A percentile compares a stretch with the other conserved stretches of the same genome.
phyloP scores from a whole-genome alignment of 2,329 filamentous ascomycete species.

The Diplodia sapinea region DNA sequence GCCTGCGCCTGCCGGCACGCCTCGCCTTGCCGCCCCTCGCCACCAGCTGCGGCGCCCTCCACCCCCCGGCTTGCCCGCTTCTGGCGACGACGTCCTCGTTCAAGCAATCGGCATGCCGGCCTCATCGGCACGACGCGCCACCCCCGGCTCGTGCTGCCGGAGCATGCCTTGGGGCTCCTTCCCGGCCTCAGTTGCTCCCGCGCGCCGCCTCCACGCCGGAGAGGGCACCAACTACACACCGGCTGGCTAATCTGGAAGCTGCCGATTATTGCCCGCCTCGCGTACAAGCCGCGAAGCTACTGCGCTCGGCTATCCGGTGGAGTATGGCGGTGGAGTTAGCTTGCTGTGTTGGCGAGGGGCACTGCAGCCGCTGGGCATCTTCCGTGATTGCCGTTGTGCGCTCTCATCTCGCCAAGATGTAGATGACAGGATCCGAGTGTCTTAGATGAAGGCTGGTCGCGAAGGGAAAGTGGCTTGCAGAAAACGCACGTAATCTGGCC shows the following conservation, averaged over 20 bases:
- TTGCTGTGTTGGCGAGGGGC: background rate
- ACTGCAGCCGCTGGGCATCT: too few species aligned
- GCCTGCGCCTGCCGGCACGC: conserved; percentile 17
- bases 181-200: conserved; percentile 8
- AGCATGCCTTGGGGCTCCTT: conserved; percentile 9
- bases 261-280: conserved; percentile 24
- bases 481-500: conserved; percentile 27
- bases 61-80: conserved; percentile 6
- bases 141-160: conserved; percentile 15
- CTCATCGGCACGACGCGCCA: conserved; percentile 19
- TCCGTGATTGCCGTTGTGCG: conserved; percentile 2
- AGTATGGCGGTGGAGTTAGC: background rate
- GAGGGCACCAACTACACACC: conserved; percentile 4
- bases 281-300: background rate
- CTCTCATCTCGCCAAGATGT: conserved; percentile 19
- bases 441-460: conserved; percentile 11
- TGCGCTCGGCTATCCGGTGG: conserved; percentile 3
- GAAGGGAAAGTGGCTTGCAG: conserved; percentile 18
- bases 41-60: conserved; percentile 10
- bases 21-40: conserved; percentile 12
- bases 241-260: conserved; percentile 3
- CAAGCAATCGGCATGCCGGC: conserved; percentile 28
- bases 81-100: conserved; percentile 2
- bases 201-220: background rate
- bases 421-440: conserved; percentile 11